These are phyloP conservation scores for Cordyceps javanica DNA, from an alignment of 2,329 filamentous ascomycete species.

Conservation along the genomic window DNA sequence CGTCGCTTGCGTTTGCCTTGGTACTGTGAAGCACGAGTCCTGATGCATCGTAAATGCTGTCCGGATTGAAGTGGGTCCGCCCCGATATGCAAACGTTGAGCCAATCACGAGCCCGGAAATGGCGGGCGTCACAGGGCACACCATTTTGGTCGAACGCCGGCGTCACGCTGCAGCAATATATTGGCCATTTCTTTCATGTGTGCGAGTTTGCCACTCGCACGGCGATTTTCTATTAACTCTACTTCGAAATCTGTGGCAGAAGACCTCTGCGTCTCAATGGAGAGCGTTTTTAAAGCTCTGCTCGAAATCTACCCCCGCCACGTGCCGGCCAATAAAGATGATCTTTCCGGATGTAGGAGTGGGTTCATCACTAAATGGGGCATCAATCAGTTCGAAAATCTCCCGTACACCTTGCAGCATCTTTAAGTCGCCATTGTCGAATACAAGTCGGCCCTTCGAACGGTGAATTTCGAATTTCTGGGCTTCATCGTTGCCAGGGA, in stretches of 20 bases:
- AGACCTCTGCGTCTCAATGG: slow-evolving; percentile 11
- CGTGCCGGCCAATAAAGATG: slow-evolving; percentile 55
- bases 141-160: background rate
- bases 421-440: slow-evolving; percentile 59
- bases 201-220: background rate
- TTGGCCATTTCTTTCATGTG: background rate
- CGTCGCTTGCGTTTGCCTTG: slow-evolving; percentile 7
- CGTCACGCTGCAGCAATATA: background rate
- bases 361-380: slow-evolving; percentile 28
- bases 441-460: slow-evolving; percentile 70
- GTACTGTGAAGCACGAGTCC: background rate
- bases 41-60: slow-evolving; percentile 14
- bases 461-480: slow-evolving; percentile 73
- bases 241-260: background rate
- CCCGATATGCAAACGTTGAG: slow-evolving; percentile 20
- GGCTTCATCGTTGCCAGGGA: slow-evolving; percentile 41
- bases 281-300: slow-evolving; percentile 33
- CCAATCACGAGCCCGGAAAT: slow-evolving; percentile 13
- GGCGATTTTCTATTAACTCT: background rate
- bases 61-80: slow-evolving; percentile 31
- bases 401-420: slow-evolving; percentile 90
- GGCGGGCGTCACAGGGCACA: background rate
- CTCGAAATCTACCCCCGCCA: slow-evolving; percentile 46
- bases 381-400: slow-evolving; percentile 84
- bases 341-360: slow-evolving; percentile 45